Evolutionary conservation across 1,139 yeast genomes (phyloP).

Genomic region (Scheffersomyces titani): DNA sequence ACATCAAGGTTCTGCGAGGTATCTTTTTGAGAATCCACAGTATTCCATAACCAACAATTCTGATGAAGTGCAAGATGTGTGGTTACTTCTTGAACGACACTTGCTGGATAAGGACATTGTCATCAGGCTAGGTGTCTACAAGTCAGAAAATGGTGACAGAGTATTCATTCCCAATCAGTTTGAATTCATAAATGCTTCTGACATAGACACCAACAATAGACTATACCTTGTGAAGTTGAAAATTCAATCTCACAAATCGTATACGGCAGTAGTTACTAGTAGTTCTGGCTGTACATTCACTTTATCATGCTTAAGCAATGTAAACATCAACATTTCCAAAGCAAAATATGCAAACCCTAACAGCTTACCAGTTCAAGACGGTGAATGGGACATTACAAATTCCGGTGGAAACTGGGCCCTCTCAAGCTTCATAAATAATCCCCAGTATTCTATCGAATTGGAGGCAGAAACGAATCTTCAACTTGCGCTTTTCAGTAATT

Average conservation of each 20-base stretch:
- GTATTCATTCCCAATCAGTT: slow-evolving; percentile 32
- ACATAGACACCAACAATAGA: slow-evolving; percentile 31
- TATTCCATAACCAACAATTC: slow-evolving; percentile 41
- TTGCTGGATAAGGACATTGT: slow-evolving; percentile 17
- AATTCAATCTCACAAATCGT: slow-evolving; percentile 25
- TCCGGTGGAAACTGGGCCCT: slow-evolving; percentile 62
- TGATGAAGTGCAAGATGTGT: slow-evolving; percentile 31
- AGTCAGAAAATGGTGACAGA: slow-evolving; percentile 32
- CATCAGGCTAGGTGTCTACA: slow-evolving; percentile 30
- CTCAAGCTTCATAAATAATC: slow-evolving; percentile 57
- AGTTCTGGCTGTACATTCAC: slow-evolving; percentile 33
- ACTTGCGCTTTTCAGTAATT: slow-evolving; percentile 26
- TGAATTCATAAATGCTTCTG: slow-evolving; percentile 16
- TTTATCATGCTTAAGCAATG: slow-evolving; percentile 35
- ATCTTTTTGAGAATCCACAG: slow-evolving; percentile 48
- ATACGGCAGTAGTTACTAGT: slow-evolving; percentile 27
- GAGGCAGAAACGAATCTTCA: slow-evolving; percentile 16
- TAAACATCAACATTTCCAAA: slow-evolving; percentile 24
- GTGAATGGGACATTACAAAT: slow-evolving; percentile 49
- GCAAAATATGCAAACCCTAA: slow-evolving; percentile 22
- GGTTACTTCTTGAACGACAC: slow-evolving; percentile 53
- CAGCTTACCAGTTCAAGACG: slow-evolving; percentile 25
- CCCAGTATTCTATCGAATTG: slow-evolving; percentile 52
- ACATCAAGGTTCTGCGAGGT: slow-evolving; percentile 16
- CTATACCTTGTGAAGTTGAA: slow-evolving; percentile 23